Conservation (phyloP, 345 rosid species). For the Euphorbia lathyris region DNA sequence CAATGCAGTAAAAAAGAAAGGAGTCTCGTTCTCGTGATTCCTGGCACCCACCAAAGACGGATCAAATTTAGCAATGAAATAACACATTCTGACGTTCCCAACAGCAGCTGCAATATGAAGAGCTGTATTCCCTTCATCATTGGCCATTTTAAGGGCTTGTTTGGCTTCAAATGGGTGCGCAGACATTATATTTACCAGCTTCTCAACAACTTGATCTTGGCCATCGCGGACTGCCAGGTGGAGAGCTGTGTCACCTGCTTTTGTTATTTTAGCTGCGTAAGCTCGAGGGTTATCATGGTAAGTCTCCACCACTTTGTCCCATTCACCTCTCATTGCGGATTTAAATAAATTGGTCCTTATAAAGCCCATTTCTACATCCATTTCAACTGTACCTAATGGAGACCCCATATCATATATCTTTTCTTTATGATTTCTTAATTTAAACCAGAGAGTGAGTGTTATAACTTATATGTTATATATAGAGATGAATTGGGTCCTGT, state of each 20-base stretch:
- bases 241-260: slow-evolving; percentile 39
- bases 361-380: neutral
- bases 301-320: slow-evolving; percentile 24
- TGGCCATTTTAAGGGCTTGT: slow-evolving; percentile 6
- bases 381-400: neutral
- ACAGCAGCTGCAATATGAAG: slow-evolving; percentile 44
- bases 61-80: slow-evolving; percentile 9
- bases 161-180: rapidly evolving
- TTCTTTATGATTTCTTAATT: neutral
- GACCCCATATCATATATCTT: slow-evolving; percentile 12
- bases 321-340: slow-evolving; percentile 37
- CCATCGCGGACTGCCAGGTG: slow-evolving; percentile 42
- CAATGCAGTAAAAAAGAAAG: slow-evolving; percentile 34
- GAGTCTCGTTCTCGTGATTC: slow-evolving; percentile 41
- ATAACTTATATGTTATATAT: neutral
- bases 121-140: slow-evolving; percentile 35
- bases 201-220: slow-evolving; percentile 20
- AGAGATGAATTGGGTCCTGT: neutral
- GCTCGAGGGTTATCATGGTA: neutral
- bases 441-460: too few species aligned
- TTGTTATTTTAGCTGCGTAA: slow-evolving; percentile 22
- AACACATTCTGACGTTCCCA: slow-evolving; percentile 38
- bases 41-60: slow-evolving; percentile 13
- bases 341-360: slow-evolving; percentile 20
- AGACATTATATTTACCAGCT: slow-evolving; percentile 14